Percentiles rank a stretch among this genome's conserved stretches.
Conservation (phyloP, 2,329 filamentous ascomycete genomes). For the Epichloe uncinata region DNA sequence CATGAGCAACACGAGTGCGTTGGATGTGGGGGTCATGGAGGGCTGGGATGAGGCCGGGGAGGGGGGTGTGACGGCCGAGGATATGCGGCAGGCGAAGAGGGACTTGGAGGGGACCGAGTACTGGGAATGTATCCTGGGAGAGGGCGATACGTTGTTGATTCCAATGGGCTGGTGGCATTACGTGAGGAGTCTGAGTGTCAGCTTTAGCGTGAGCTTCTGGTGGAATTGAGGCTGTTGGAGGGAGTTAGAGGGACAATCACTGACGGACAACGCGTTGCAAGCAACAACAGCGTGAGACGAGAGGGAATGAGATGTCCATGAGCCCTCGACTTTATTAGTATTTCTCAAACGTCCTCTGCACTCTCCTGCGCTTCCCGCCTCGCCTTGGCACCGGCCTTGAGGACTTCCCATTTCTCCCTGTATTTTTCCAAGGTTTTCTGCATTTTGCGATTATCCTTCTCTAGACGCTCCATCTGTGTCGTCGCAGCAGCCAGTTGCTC, state of each 20-base stretch:
- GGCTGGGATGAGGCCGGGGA: slow-evolving; percentile 37
- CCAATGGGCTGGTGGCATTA: slow-evolving; percentile 98
- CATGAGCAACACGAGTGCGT: slow-evolving; percentile 78
- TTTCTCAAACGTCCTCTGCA: slow-evolving; percentile 18
- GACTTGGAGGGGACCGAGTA: slow-evolving; percentile 49
- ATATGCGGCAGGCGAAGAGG: slow-evolving; percentile 24
- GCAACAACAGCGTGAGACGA: too few species aligned
- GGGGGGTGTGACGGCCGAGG: slow-evolving; percentile 10
- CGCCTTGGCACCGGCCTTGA: slow-evolving; percentile 49
- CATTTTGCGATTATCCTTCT: slow-evolving; percentile 46
- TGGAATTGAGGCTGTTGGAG: slow-evolving; percentile 47
- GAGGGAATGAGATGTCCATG: too few species aligned
- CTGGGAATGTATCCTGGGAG: slow-evolving; percentile 64
- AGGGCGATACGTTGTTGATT: slow-evolving; percentile 79
- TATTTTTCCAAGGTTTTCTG: slow-evolving; percentile 44
- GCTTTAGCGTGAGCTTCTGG: slow-evolving; percentile 96
- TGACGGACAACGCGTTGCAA: too few species aligned
- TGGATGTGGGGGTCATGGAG: slow-evolving; percentile 63
- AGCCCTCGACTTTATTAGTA: not conserved
- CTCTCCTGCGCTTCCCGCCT: slow-evolving; percentile 26
- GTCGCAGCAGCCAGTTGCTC: slow-evolving; percentile 45
- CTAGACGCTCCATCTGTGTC: slow-evolving; percentile 51
- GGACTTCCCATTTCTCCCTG: slow-evolving; percentile 46
- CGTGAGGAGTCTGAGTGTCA: slow-evolving; percentile 69
- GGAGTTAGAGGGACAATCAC: too few species aligned